Evolutionary conservation across 768 basidiomycete genomes (phyloP).

Genomic region (Pleurotus sapidus): DNA sequence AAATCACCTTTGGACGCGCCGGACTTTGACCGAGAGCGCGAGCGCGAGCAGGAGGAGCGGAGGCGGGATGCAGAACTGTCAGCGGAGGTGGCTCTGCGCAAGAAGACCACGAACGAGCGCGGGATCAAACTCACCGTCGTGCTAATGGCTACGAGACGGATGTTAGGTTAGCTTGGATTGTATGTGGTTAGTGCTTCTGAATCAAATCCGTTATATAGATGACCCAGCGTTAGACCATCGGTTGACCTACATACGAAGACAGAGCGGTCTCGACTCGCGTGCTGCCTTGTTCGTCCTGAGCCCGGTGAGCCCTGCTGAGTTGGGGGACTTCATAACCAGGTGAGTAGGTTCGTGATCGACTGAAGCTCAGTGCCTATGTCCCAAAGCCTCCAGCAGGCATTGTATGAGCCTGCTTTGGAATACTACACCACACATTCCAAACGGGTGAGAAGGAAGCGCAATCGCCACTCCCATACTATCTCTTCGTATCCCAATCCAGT

Average conservation of each 20-base stretch:
- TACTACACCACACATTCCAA: conserved; percentile 94
- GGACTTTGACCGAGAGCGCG: conserved; percentile 51
- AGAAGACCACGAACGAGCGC: conserved; percentile 77
- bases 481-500: conserved; percentile 50
- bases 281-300: conserved; percentile 94
- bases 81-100: conserved; percentile 73
- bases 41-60: conserved; percentile 67
- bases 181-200: not conserved
- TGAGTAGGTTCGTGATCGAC: conserved; percentile 19
- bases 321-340: conserved; percentile 89
- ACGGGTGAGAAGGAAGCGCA: conserved; percentile 86
- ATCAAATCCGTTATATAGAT: conserved; percentile 42
- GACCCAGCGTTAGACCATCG: conserved; percentile 81
- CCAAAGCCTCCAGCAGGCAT: conserved; percentile 77
- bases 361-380: conserved; percentile 5
- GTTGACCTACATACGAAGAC: conserved; percentile 82
- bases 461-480: conserved; percentile 64
- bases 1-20: conserved; percentile 54
- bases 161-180: conserved; percentile 63
- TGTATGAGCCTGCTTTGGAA: conserved; percentile 87
- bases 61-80: conserved; percentile 74
- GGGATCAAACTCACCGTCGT: conserved; percentile 95
- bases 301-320: conserved; percentile 82
- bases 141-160: conserved; percentile 80
- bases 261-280: conserved; percentile 86